phyloP scores from a whole-genome alignment of 108 stramenopile genomes.

The Pseudonitzschia delicatissima region DNA sequence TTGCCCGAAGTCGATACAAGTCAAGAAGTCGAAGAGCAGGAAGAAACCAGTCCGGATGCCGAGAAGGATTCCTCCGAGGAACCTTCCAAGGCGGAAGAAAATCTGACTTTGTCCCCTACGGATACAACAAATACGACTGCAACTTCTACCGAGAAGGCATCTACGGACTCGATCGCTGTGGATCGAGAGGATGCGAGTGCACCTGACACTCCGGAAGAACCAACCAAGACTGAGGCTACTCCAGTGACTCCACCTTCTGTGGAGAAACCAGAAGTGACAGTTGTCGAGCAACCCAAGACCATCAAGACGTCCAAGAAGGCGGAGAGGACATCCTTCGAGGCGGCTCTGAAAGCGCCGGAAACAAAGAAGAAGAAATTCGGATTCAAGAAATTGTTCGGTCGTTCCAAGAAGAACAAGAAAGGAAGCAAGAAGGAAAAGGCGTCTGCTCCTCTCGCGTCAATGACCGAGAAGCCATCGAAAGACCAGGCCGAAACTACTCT shows the following conservation, averaged over 20 bases:
- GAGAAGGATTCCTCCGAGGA: neutral
- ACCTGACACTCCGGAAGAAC: neutral
- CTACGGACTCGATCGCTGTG: neutral
- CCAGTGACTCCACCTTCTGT: neutral
- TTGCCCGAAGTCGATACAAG: neutral
- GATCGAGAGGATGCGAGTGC: neutral
- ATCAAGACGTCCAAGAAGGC: neutral
- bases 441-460: no score
- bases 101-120: neutral
- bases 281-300: neutral
- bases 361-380: neutral
- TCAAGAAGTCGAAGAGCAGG: neutral
- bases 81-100: neutral
- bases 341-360: neutral
- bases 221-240: neutral
- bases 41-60: neutral
- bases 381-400: neutral
- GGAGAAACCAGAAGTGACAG: neutral
- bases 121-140: neutral
- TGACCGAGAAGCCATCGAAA: neutral
- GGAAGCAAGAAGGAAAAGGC: neutral
- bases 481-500: neutral
- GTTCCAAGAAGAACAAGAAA: neutral
- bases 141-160: neutral
- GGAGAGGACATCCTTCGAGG: no score